Percentiles rank a stretch among this genome's conserved stretches.
phyloP scores from a whole-genome alignment of 805 yeast species.

The Cyberlindnera xishuangbannaensis region DNA sequence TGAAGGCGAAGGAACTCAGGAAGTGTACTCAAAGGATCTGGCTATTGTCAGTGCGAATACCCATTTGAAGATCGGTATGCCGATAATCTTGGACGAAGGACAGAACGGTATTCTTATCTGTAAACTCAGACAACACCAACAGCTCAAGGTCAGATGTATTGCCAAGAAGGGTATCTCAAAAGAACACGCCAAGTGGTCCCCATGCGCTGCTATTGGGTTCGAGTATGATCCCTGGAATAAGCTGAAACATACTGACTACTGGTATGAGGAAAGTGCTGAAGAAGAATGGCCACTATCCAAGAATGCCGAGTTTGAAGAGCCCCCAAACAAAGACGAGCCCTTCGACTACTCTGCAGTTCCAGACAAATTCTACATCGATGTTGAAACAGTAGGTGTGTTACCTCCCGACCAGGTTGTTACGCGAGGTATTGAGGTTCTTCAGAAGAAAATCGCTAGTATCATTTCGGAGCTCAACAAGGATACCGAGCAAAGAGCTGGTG shows the following conservation, averaged over 20 bases:
- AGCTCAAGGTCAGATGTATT: constrained; percentile 79
- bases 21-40: constrained; percentile 83
- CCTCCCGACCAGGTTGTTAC: constrained; percentile 85
- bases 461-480: constrained; percentile 55
- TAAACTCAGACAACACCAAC: constrained; percentile 89
- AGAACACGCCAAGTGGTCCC: constrained; percentile 99
- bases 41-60: constrained; percentile 35
- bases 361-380: constrained; percentile 73
- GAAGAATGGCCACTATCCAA: constrained; percentile 90
- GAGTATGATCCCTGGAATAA: constrained; percentile 99
- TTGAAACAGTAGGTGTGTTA: constrained; percentile 88
- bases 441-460: constrained; percentile 85
- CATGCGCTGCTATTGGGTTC: constrained; percentile 91
- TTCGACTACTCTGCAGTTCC: constrained; percentile 86
- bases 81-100: constrained; percentile 74
- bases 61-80: constrained; percentile 60
- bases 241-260: constrained; percentile 88
- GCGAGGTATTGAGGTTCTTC: constrained; percentile 79
- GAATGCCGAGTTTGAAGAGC: constrained; percentile 94
- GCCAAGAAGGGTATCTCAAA: constrained; percentile 97
- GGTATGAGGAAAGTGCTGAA: constrained; percentile 89
- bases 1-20: constrained; percentile 81
- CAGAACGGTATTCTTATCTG: constrained; percentile 86
- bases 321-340: constrained; percentile 79
- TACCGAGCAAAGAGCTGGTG: constrained; percentile 25